Evolutionary conservation across 495 filamentous ascomycete genomes (phyloP).

Genomic region (Neurospora africana): DNA sequence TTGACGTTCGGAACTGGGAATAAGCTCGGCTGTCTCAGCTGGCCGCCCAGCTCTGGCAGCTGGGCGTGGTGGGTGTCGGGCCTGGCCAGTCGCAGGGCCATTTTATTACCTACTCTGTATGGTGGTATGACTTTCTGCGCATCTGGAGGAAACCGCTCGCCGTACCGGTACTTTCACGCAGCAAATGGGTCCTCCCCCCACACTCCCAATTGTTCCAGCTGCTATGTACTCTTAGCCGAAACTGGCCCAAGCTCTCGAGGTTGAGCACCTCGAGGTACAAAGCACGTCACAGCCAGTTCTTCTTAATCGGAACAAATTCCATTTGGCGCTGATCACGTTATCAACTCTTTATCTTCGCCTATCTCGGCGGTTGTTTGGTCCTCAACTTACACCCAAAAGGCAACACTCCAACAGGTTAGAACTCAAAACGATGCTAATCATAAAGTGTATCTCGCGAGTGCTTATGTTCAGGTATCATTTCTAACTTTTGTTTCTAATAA

Average conservation of each 20-base stretch:
- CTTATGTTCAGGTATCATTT: not conserved
- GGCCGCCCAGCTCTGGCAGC: not conserved
- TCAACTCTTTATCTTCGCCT: too few relatives aligned
- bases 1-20: not conserved
- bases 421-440: not conserved
- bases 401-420: not conserved
- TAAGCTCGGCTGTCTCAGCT: not conserved
- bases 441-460: not conserved
- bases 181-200: not conserved
- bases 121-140: conserved; percentile 17
- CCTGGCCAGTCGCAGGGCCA: not conserved
- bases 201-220: not conserved
- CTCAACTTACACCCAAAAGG: not conserved
- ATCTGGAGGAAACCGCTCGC: not conserved
- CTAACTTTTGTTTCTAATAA: not conserved
- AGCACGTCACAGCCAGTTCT: not conserved
- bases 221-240: not conserved
- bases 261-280: not conserved
- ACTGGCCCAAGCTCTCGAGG: not conserved
- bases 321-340: not conserved
- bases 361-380: not conserved
- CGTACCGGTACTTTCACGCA: not conserved
- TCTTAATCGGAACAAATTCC: not conserved
- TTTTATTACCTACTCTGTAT: too few relatives aligned
- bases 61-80: not conserved